Evolutionary conservation across 768 basidiomycete species (phyloP).

Genomic region (Coprinopsis marcescibilis): DNA sequence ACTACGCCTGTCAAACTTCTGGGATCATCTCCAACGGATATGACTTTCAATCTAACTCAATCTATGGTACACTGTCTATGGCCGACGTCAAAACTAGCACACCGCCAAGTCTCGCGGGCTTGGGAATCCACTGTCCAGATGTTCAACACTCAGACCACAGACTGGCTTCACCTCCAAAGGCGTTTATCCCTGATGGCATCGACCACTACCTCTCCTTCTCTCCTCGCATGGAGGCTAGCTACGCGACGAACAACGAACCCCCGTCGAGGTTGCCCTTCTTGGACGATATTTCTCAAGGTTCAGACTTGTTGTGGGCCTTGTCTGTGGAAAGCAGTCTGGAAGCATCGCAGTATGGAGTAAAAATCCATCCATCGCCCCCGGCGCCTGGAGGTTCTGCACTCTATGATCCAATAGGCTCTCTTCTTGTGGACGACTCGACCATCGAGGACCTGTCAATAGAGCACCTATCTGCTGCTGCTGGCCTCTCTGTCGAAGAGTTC

Average conservation of each 20-base stretch:
- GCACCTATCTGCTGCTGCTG: slow-evolving; percentile 24
- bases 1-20: neutral
- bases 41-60: slow-evolving; percentile 33
- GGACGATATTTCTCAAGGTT: neutral
- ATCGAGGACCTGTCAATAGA: slow-evolving; percentile 9
- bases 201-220: slow-evolving; percentile 4
- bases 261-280: neutral
- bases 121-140: slow-evolving; percentile 21
- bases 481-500: slow-evolving; percentile 27
- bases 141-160: neutral
- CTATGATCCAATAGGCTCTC: neutral
- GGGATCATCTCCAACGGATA: slow-evolving; percentile 12
- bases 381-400: no score
- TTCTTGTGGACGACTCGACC: neutral
- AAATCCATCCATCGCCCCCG: no score
- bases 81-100: slow-evolving; percentile 9
- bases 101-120: slow-evolving; percentile 19
- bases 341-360: no score
- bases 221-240: slow-evolving; percentile 1
- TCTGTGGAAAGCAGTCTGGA: no score
- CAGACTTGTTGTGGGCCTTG: neutral
- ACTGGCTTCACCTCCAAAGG: slow-evolving; percentile 6
- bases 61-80: slow-evolving; percentile 13
- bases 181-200: neutral
- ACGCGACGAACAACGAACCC: neutral